phyloP scores from a whole-genome alignment of 257 asterid genomes.

The Nicotiana benthamiana region DNA sequence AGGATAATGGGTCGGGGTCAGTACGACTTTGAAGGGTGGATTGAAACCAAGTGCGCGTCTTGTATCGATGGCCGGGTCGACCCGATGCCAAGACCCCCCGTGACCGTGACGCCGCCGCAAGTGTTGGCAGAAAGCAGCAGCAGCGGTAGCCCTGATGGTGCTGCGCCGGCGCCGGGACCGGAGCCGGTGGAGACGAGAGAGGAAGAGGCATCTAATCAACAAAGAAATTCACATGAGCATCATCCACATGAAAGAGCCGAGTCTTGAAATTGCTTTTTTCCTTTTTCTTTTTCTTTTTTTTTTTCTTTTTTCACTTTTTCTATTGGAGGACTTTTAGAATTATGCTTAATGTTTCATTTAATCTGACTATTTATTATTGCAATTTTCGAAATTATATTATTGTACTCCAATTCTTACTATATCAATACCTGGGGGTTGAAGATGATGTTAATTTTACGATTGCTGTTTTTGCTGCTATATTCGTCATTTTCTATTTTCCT shows the following conservation, averaged over 20 bases:
- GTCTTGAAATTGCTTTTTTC: constrained; percentile 5
- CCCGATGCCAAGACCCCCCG: constrained; percentile 37
- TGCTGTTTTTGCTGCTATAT: background rate
- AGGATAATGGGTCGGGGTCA: constrained; percentile 53
- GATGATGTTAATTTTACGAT: background rate
- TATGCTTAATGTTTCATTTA: background rate
- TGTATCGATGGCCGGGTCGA: constrained; percentile 79
- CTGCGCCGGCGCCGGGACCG: constrained; percentile 7
- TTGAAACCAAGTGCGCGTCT: constrained; percentile 72
- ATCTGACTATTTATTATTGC: constrained; percentile 12
- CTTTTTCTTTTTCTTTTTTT: background rate
- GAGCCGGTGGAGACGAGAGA: constrained; percentile 24
- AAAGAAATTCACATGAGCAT: background rate
- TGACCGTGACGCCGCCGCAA: constrained; percentile 16
- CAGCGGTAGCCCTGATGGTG: constrained; percentile 24
- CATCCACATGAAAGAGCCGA: constrained; percentile 25
- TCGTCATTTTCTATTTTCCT: background rate
- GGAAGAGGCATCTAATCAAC: constrained; percentile 22
- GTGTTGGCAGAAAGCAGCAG: constrained; percentile 26
- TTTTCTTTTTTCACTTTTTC: background rate
- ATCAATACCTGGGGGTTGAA: background rate
- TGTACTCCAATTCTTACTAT: constrained; percentile 21
- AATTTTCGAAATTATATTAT: constrained; percentile 10
- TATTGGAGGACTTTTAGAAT: background rate
- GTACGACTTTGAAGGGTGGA: constrained; percentile 82